A percentile compares a stretch with the other conserved stretches of the same genome.
Evolutionary conservation across 2,329 filamentous ascomycete genomes (phyloP).

Genomic region (Hymenoscyphus fraxineus): DNA sequence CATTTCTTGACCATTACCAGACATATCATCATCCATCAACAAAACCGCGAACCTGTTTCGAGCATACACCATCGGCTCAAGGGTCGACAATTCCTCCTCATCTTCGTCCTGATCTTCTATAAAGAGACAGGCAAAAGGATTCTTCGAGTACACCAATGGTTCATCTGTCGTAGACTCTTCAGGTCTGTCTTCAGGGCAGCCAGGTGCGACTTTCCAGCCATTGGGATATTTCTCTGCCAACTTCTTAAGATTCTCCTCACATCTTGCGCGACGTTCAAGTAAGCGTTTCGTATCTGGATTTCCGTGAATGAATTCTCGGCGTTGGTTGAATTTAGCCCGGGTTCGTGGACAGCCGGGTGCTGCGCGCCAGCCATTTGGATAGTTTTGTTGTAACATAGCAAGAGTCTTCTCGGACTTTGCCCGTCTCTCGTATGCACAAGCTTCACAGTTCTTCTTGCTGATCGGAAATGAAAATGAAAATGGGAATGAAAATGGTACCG

Average conservation of each 20-base stretch:
- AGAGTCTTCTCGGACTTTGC: too few species aligned
- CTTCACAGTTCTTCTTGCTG: too few species aligned
- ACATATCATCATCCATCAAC: not conserved
- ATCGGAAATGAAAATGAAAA: too few species aligned
- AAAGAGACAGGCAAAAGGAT: not conserved
- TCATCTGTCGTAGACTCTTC: not conserved
- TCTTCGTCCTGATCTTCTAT: not conserved
- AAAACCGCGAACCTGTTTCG: not conserved
- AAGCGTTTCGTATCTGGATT: not conserved
- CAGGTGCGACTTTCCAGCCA: not conserved
- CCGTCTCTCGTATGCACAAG: too few species aligned
- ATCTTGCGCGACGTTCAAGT: not conserved
- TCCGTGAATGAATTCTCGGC: not conserved
- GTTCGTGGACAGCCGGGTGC: too few species aligned
- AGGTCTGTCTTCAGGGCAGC: not conserved
- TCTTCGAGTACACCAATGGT: not conserved
- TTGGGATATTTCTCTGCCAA: not conserved
- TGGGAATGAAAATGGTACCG: too few species aligned
- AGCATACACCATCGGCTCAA: not conserved
- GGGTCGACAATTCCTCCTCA: not conserved
- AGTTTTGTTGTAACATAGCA: too few species aligned
- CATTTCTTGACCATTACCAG: not conserved
- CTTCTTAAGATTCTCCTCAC: not conserved
- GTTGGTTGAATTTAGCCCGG: not conserved
- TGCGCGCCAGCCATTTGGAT: too few species aligned